Conservation (phyloP, 352 stramenopile genomes). For the Globisporangium cederbergense region DNA sequence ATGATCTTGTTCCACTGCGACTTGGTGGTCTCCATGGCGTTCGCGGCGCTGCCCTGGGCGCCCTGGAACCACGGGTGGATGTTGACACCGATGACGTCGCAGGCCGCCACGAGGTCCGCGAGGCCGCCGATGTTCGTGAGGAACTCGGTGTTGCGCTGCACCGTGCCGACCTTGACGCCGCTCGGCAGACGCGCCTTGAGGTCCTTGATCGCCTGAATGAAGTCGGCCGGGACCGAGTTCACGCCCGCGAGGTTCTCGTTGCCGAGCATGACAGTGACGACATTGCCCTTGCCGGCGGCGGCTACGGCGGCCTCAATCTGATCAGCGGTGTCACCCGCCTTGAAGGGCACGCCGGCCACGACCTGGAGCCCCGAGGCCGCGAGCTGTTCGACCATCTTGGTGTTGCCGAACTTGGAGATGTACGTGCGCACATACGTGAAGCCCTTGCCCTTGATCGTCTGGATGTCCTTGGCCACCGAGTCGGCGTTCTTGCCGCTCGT, state of each 20-base stretch:
- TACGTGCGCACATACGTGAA: slow-evolving; percentile 70
- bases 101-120: slow-evolving; percentile 33
- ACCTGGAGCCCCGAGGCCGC: slow-evolving; percentile 39
- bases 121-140: slow-evolving; percentile 32
- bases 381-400: slow-evolving; percentile 50
- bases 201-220: slow-evolving; percentile 46
- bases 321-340: slow-evolving; percentile 35
- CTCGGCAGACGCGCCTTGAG: slow-evolving; percentile 42
- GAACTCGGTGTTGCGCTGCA: slow-evolving; percentile 66
- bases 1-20: slow-evolving; percentile 49
- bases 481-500: slow-evolving; percentile 28
- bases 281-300: slow-evolving; percentile 36
- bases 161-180: slow-evolving; percentile 58
- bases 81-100: slow-evolving; percentile 53
- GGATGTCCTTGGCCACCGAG: slow-evolving; percentile 41
- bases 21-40: slow-evolving; percentile 43
- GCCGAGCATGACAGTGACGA: slow-evolving; percentile 60
- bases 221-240: slow-evolving; percentile 28
- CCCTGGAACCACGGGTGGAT: slow-evolving; percentile 58
- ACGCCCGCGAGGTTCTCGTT: slow-evolving; percentile 58
- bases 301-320: slow-evolving; percentile 40
- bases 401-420: slow-evolving; percentile 54
- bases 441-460: slow-evolving; percentile 40
- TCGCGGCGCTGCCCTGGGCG: slow-evolving; percentile 21
- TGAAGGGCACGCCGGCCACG: slow-evolving; percentile 50